These are phyloP conservation scores for Entoloma clypeatum DNA, from an alignment of 1,284 basidiomycete species.

Conservation along the genomic window DNA sequence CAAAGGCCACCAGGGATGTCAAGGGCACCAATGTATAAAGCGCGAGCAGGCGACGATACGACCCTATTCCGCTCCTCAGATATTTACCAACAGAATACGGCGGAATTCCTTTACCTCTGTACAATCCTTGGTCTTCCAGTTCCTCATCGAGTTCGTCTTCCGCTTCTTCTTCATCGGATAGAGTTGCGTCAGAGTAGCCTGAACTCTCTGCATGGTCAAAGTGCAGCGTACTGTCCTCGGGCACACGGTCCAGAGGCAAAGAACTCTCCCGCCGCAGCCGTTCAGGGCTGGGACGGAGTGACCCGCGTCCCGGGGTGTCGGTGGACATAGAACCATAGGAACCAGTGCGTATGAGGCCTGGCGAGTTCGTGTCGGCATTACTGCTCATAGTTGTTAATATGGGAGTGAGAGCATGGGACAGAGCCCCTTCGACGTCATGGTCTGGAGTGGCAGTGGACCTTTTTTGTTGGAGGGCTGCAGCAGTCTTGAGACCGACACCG, in stretches of 20 bases:
- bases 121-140: slow-evolving; percentile 56
- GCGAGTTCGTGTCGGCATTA: no score
- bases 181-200: neutral
- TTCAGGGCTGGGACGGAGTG: slow-evolving; percentile 42
- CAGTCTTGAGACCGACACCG: no score
- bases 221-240: slow-evolving; percentile 40
- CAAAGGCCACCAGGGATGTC: slow-evolving; percentile 44
- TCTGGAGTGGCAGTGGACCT: no score
- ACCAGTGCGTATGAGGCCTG: no score
- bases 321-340: no score
- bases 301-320: no score
- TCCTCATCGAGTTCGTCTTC: slow-evolving; percentile 48
- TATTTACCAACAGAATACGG: slow-evolving; percentile 1
- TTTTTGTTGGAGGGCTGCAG: no score
- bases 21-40: slow-evolving; percentile 57
- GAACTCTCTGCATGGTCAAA: slow-evolving; percentile 25
- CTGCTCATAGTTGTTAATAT: no score
- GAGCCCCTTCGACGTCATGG: no score
- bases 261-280: slow-evolving; percentile 29
- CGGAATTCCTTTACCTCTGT: slow-evolving; percentile 44
- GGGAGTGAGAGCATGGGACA: no score
- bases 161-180: slow-evolving; percentile 27
- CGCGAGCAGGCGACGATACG: slow-evolving; percentile 48
- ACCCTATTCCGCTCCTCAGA: slow-evolving; percentile 41
- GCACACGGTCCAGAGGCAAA: slow-evolving; percentile 34